Conservation (phyloP, 2,329 filamentous ascomycete genomes). For the Fusarium sp. region DNA sequence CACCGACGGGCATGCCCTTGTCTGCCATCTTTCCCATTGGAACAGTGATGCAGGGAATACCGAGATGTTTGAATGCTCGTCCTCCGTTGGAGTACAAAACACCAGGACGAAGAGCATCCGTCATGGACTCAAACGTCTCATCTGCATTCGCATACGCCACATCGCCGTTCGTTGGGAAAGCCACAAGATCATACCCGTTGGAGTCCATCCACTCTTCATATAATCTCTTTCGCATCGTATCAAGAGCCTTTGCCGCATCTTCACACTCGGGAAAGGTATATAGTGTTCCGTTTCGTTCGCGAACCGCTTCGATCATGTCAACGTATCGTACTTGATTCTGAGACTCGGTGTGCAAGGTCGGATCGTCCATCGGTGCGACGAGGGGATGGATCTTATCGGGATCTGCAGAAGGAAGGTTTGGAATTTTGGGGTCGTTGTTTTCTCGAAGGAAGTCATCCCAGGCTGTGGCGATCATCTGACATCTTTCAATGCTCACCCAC, state of each 20-base stretch:
- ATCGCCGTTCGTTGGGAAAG: neutral
- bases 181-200: neutral
- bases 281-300: neutral
- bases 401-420: neutral
- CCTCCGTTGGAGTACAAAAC: slow-evolving; percentile 64
- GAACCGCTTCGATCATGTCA: neutral
- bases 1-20: slow-evolving; percentile 59
- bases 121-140: neutral
- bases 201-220: neutral
- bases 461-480: slow-evolving; percentile 21
- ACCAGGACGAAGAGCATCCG: slow-evolving; percentile 50
- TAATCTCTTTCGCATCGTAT: neutral
- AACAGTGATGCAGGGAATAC: slow-evolving; percentile 61
- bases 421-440: neutral
- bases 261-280: neutral
- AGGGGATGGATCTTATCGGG: neutral
- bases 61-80: slow-evolving; percentile 60
- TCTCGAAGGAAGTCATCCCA: slow-evolving; percentile 1
- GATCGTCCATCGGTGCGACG: neutral
- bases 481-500: slow-evolving; percentile 19
- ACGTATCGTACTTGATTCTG: neutral
- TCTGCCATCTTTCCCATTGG: slow-evolving; percentile 60
- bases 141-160: neutral
- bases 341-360: neutral
- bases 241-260: neutral